phyloP scores from a whole-genome alignment of 495 filamentous ascomycete species.

The Neurospora sp. region DNA sequence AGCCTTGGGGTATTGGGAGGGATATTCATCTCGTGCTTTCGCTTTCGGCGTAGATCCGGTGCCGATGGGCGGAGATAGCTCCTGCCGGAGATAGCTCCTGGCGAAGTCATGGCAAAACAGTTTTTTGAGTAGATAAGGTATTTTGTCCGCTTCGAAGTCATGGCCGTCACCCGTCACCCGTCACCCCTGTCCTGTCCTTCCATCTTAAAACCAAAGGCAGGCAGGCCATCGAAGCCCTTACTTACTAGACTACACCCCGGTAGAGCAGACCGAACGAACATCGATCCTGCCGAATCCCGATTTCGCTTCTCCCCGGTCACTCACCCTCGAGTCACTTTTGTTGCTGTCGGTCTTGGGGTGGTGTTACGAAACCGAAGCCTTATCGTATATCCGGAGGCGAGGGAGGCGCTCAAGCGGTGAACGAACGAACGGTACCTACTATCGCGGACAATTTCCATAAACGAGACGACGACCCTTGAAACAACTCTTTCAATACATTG shows the following conservation, averaged over 20 bases:
- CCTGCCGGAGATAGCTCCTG: not conserved
- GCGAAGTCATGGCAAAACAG: not conserved
- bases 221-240: not conserved
- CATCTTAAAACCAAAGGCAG: too few species aligned
- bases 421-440: not conserved
- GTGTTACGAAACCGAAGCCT: not conserved
- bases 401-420: not conserved
- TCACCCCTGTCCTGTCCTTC: not conserved
- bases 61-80: too few species aligned
- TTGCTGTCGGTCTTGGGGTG: not conserved
- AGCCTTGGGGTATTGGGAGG: too few species aligned
- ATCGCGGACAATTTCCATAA: not conserved
- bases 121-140: not conserved
- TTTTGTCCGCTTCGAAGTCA: not conserved
- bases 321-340: not conserved
- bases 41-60: too few species aligned
- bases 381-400: not conserved
- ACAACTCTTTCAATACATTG: not conserved
- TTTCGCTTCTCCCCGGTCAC: not conserved
- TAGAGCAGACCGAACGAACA: not conserved
- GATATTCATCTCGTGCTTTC: too few species aligned
- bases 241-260: not conserved
- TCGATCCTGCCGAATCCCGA: not conserved
- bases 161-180: not conserved
- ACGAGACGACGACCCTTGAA: not conserved